phyloP scores from a whole-genome alignment of 805 yeast genomes.

The Torulaspora indica region DNA sequence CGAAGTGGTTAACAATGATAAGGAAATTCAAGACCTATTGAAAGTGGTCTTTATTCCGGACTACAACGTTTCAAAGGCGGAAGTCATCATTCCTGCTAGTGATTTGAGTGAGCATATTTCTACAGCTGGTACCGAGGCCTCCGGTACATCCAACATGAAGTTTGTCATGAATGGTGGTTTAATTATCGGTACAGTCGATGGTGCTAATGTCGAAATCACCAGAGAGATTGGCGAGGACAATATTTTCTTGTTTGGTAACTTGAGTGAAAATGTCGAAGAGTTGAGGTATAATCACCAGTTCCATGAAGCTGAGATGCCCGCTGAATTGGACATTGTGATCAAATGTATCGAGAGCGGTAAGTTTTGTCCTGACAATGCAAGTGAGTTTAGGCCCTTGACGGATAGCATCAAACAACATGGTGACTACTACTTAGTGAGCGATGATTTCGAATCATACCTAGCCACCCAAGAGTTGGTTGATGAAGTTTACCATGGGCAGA shows the following conservation, averaged over 20 bases:
- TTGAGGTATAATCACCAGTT: conserved; percentile 69
- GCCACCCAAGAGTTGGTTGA: conserved; percentile 78
- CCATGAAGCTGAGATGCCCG: conserved; percentile 52
- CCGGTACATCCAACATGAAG: conserved; percentile 95
- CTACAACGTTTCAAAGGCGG: conserved; percentile 91
- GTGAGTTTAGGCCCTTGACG: conserved; percentile 61
- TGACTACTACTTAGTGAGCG: conserved; percentile 81
- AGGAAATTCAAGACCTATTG: conserved; percentile 65
- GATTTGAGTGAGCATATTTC: conserved; percentile 92
- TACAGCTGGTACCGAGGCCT: conserved; percentile 96
- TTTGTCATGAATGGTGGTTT: conserved; percentile 92
- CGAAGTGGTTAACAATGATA: conserved; percentile 72
- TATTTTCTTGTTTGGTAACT: conserved; percentile 85
- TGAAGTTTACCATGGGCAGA: conserved; percentile 56
- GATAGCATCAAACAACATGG: conserved; percentile 70
- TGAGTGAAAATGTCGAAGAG: conserved; percentile 85
- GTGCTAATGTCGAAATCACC: conserved; percentile 93
- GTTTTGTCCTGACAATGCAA: conserved; percentile 59
- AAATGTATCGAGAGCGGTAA: conserved; percentile 58
- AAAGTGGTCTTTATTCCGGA: conserved; percentile 89
- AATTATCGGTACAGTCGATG: conserved; percentile 92
- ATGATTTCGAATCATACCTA: conserved; percentile 83
- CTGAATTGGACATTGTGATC: conserved; percentile 58
- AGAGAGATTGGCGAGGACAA: conserved; percentile 92
- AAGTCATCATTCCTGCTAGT: conserved; percentile 82